Evolutionary conservation across 2,329 filamentous ascomycete genomes (phyloP).

Genomic region (Monosporascus sp.): DNA sequence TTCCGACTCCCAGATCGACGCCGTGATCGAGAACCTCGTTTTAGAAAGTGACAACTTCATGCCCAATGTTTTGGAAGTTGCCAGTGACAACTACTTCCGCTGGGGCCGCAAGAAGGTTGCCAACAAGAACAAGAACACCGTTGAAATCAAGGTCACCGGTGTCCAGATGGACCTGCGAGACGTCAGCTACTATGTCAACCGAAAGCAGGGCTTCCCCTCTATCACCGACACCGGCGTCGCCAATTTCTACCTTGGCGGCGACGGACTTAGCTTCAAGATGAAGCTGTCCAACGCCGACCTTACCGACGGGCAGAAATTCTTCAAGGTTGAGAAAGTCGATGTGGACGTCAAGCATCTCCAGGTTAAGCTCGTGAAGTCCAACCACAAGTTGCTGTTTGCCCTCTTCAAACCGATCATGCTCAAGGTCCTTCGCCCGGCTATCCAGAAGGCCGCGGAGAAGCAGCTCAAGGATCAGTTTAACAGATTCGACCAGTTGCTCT

Average conservation of each 20-base stretch:
- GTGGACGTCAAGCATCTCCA: constrained; percentile 77
- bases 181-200: constrained; percentile 91
- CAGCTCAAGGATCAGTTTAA: constrained; percentile 78
- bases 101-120: constrained; percentile 86
- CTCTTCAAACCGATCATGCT: constrained; percentile 84
- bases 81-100: constrained; percentile 89
- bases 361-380: constrained; percentile 90
- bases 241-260: constrained; percentile 81
- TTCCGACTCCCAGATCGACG: constrained; percentile 76
- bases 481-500: constrained; percentile 67
- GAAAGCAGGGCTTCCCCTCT: constrained; percentile 86
- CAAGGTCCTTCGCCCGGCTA: constrained; percentile 73
- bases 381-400: constrained; percentile 84
- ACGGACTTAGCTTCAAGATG: constrained; percentile 87
- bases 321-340: constrained; percentile 87
- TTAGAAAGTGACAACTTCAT: constrained; percentile 96
- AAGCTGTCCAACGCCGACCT: constrained; percentile 77
- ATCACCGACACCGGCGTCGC: constrained; percentile 83
- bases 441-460: constrained; percentile 86
- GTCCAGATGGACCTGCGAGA: constrained; percentile 89
- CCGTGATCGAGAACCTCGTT: constrained; percentile 88
- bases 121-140: constrained; percentile 72
- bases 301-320: constrained; percentile 73
- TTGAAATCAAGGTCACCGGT: constrained; percentile 81
- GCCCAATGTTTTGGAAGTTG: constrained; percentile 84